Conservation (phyloP, 305 asterid species). For the Fraxinus sp. region DNA sequence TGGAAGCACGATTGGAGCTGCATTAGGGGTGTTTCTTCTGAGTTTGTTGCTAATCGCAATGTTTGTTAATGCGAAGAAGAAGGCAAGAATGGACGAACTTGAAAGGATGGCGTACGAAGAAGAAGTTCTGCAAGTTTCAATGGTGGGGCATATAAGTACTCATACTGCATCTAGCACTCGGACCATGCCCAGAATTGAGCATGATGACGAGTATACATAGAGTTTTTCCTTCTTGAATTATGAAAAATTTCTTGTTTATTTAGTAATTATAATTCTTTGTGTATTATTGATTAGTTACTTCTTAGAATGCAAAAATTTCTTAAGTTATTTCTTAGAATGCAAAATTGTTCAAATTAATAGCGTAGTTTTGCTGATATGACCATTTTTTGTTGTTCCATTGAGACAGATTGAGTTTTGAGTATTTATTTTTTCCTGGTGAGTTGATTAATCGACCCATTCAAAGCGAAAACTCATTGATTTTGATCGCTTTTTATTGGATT, state of each 20-base stretch:
- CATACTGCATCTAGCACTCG: conserved; percentile 65
- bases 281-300: conserved; percentile 16
- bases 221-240: neutral
- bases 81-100: conserved; percentile 76
- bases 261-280: conserved; percentile 23
- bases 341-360: conserved; percentile 1
- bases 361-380: conserved; percentile 29
- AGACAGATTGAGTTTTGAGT: neutral
- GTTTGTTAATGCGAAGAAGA: conserved; percentile 74
- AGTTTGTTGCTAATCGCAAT: conserved; percentile 59
- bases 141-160: conserved; percentile 93
- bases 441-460: neutral
- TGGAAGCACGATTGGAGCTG: conserved; percentile 71
- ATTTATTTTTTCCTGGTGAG: neutral
- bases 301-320: conserved; percentile 5
- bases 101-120: conserved; percentile 87
- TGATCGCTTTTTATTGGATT: neutral
- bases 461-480: neutral
- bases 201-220: conserved; percentile 39
- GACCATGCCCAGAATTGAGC: conserved; percentile 66
- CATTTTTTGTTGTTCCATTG: conserved; percentile 23
- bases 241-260: neutral
- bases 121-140: conserved; percentile 88
- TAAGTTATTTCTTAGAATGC: conserved; percentile 3
- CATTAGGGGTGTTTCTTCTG: conserved; percentile 57